These are phyloP conservation scores for Naganishia albida DNA, from an alignment of 1,284 basidiomycete species.

Conservation along the genomic window DNA sequence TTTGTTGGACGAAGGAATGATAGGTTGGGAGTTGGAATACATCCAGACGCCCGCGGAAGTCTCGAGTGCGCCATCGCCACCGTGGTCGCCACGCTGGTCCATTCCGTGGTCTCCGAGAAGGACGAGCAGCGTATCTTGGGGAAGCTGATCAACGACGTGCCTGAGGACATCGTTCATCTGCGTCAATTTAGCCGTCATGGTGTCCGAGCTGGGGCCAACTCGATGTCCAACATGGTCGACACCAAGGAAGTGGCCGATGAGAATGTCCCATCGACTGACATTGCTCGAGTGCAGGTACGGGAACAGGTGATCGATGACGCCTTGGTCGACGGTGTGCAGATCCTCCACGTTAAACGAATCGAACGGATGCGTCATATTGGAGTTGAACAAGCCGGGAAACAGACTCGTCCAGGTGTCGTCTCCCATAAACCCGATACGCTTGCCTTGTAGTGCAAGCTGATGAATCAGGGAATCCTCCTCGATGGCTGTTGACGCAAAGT, in stretches of 20 bases:
- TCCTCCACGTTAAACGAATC: constrained; percentile 99
- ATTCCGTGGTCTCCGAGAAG: constrained; percentile 97
- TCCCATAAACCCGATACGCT: constrained; percentile 72
- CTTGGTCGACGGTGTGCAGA: constrained; percentile 89
- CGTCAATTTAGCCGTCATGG: constrained; percentile 78
- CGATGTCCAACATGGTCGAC: constrained; percentile 97
- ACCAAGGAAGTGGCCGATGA: constrained; percentile 94
- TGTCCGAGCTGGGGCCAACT: constrained; percentile 82
- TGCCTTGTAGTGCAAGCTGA: constrained; percentile 57
- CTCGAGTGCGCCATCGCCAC: constrained; percentile 85
- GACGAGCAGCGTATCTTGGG: constrained; percentile 84
- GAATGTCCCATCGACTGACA: constrained; percentile 67
- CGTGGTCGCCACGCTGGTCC: constrained; percentile 93
- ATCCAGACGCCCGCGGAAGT: constrained; percentile 87
- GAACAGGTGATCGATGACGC: constrained; percentile 80
- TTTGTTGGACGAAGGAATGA: constrained; percentile 29
- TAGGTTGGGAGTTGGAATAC: constrained; percentile 64
- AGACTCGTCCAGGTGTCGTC: constrained; percentile 95
- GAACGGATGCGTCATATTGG: constrained; percentile 74
- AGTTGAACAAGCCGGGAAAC: constrained; percentile 74
- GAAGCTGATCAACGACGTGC: constrained; percentile 64
- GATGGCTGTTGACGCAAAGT: constrained; percentile 83
- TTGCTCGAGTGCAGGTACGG: constrained; percentile 66
- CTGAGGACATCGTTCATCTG: constrained; percentile 84
- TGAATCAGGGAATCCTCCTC: constrained; percentile 79